A percentile compares a stretch with the other conserved stretches of the same genome.
Evolutionary conservation across 2,329 filamentous ascomycete species (phyloP).

Genomic region (Zasmidium angulare): DNA sequence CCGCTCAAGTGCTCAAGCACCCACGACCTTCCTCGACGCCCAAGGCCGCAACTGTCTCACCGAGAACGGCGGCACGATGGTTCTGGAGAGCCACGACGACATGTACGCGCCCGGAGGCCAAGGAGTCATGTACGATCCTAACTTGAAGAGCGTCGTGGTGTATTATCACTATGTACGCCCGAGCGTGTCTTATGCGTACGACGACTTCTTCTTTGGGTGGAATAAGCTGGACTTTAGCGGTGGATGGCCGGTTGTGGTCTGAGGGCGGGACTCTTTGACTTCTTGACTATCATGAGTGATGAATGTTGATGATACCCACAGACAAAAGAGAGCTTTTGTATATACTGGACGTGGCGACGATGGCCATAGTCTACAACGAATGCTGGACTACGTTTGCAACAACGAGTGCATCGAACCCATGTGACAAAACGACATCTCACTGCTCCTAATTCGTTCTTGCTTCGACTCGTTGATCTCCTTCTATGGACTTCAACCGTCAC

Average conservation of each 20-base stretch:
- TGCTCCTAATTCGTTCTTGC: too few relatives aligned
- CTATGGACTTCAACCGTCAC: too few relatives aligned
- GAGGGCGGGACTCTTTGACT: too few relatives aligned
- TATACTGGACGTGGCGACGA: too few relatives aligned
- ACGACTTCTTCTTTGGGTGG: constrained; percentile 28
- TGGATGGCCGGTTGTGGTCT: constrained; percentile 25
- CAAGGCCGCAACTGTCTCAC: constrained; percentile 53
- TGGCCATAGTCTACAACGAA: too few relatives aligned
- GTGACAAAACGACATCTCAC: too few relatives aligned
- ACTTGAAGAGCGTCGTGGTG: constrained; percentile 50
- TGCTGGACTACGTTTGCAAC: too few relatives aligned
- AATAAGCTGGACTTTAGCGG: constrained; percentile 23
- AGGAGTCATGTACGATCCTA: constrained; percentile 55
- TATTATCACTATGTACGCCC: constrained; percentile 59
- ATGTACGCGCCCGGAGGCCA: constrained; percentile 67
- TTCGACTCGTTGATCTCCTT: too few relatives aligned
- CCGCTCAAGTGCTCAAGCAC: constrained; percentile 51
- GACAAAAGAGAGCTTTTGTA: too few relatives aligned
- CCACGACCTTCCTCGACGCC: constrained; percentile 57
- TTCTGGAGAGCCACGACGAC: constrained; percentile 59
- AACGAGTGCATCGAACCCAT: too few relatives aligned
- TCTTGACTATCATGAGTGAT: too few relatives aligned
- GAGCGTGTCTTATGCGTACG: constrained; percentile 22
- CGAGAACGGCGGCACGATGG: constrained; percentile 57
- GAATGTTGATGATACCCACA: too few relatives aligned